Percentiles rank a stretch among this genome's conserved stretches.
Conservation (phyloP, 2,329 filamentous ascomycete species). For the Fusarium multiceps region DNA sequence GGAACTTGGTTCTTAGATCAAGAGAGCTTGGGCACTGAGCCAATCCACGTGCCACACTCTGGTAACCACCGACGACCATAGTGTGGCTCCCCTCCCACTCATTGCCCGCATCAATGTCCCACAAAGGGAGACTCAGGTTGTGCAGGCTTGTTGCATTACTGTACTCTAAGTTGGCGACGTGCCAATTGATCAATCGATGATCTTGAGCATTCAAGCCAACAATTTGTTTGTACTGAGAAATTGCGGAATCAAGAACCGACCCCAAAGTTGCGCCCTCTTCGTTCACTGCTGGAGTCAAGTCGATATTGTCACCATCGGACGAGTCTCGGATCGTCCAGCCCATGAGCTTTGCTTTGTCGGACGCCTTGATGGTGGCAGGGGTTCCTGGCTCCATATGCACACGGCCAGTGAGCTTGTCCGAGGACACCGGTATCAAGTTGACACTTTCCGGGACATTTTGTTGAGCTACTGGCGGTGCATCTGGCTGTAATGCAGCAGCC, state of each 20-base stretch:
- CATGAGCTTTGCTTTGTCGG: slow-evolving; percentile 80
- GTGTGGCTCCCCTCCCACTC: slow-evolving; percentile 96
- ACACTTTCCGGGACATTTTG: slow-evolving; percentile 64
- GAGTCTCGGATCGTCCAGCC: slow-evolving; percentile 81
- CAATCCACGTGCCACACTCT: slow-evolving; percentile 89
- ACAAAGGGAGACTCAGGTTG: slow-evolving; percentile 86
- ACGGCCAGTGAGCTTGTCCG: slow-evolving; percentile 76
- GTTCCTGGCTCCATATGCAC: slow-evolving; percentile 78
- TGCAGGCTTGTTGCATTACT: slow-evolving; percentile 92
- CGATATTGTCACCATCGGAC: slow-evolving; percentile 72
- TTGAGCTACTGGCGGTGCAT: slow-evolving; percentile 64
- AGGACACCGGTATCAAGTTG: slow-evolving; percentile 71
- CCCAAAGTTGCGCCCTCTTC: slow-evolving; percentile 80
- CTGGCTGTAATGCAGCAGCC: slow-evolving; percentile 69
- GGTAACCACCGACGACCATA: slow-evolving; percentile 93
- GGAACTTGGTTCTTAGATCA: slow-evolving; percentile 78
- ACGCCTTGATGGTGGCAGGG: slow-evolving; percentile 76
- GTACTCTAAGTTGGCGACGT: slow-evolving; percentile 97
- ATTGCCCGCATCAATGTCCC: slow-evolving; percentile 98
- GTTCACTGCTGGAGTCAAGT: slow-evolving; percentile 74
- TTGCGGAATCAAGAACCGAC: slow-evolving; percentile 90
- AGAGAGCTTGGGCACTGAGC: slow-evolving; percentile 80
- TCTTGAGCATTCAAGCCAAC: slow-evolving; percentile 88
- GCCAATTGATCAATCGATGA: slow-evolving; percentile 94
- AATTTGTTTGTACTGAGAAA: slow-evolving; percentile 85